A percentile compares a stretch with the other conserved stretches of the same genome.
These are phyloP conservation scores for Sphaerosporella brunnea DNA, from an alignment of 495 filamentous ascomycete genomes.

Conservation along the genomic window DNA sequence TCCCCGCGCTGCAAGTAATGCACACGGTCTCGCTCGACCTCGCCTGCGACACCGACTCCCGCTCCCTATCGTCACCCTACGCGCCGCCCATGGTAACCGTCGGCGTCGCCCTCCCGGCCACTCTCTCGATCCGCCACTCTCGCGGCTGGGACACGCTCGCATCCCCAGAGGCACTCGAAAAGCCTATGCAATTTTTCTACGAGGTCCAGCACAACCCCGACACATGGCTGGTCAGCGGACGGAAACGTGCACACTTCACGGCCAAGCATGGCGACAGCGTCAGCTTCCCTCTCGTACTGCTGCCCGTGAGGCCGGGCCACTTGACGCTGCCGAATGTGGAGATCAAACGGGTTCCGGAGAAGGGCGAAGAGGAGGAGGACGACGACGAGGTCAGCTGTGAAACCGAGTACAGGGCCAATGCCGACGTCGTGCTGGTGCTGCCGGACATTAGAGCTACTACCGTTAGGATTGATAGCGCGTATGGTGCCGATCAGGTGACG, in stretches of 20 bases:
- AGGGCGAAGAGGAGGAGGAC: constrained; percentile 10
- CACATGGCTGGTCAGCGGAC: constrained; percentile 69
- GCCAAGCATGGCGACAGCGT: constrained; percentile 30
- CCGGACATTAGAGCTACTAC: constrained; percentile 45
- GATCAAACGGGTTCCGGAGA: too few species aligned
- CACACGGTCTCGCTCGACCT: constrained; percentile 63
- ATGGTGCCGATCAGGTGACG: background rate
- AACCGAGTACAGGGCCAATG: constrained; percentile 59
- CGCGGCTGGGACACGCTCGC: constrained; percentile 48
- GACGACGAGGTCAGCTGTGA: constrained; percentile 37
- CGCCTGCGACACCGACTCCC: constrained; percentile 18
- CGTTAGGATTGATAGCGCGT: constrained; percentile 16
- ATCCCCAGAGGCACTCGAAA: constrained; percentile 27
- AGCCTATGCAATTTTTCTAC: constrained; percentile 60
- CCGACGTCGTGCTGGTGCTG: constrained; percentile 58
- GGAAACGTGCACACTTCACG: constrained; percentile 44
- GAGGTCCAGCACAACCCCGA: constrained; percentile 62
- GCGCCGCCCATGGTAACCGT: constrained; percentile 21
- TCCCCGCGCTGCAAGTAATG: constrained; percentile 71
- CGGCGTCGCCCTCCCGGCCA: constrained; percentile 36
- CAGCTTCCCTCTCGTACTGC: constrained; percentile 43
- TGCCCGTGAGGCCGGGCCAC: constrained; percentile 62
- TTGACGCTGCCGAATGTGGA: constrained; percentile 62
- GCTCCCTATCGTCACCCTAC: constrained; percentile 25
- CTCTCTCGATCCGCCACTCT: constrained; percentile 57